These are phyloP conservation scores for Kodamaea anthophila DNA, from an alignment of 1,139 yeast genomes.

Conservation along the genomic window DNA sequence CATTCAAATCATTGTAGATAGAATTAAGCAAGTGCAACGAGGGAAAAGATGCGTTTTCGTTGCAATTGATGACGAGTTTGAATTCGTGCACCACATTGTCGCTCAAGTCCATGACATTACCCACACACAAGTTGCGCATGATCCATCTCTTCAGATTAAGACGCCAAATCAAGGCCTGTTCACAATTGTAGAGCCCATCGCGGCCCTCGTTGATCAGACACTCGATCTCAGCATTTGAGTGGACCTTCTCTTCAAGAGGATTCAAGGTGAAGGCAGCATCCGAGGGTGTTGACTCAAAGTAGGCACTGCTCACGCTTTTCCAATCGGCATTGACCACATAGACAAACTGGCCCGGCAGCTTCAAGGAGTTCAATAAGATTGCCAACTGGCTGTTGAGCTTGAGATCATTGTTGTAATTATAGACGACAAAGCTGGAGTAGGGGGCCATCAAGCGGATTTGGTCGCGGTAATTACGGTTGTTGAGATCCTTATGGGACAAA, in stretches of 20 bases:
- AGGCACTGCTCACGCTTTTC: slow-evolving; percentile 3
- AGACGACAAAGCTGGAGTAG: slow-evolving; percentile 29
- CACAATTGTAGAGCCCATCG: slow-evolving; percentile 26
- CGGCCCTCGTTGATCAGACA: slow-evolving; percentile 5
- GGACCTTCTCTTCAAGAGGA: slow-evolving; percentile 3
- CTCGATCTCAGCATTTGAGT: slow-evolving; percentile 2
- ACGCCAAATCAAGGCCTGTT: slow-evolving; percentile 34
- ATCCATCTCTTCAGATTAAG: slow-evolving; percentile 28
- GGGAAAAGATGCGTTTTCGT: slow-evolving; percentile 30
- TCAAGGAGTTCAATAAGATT: slow-evolving; percentile 10
- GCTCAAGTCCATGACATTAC: slow-evolving; percentile 30
- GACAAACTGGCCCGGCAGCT: slow-evolving; percentile 7
- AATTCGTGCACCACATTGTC: slow-evolving; percentile 17
- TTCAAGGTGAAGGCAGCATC: background rate
- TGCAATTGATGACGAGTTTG: slow-evolving; percentile 30
- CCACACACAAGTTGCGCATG: slow-evolving; percentile 25
- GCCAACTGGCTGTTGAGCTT: slow-evolving; percentile 13
- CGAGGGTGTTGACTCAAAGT: background rate
- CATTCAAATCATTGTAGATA: slow-evolving; percentile 11
- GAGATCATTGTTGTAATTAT: slow-evolving; percentile 18
- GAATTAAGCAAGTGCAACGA: slow-evolving; percentile 13
- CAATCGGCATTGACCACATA: slow-evolving; percentile 11
- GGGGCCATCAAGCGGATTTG: slow-evolving; percentile 31
- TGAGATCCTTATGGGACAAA: slow-evolving; percentile 12
- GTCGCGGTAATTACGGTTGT: slow-evolving; percentile 27